Conservation (phyloP, 768 basidiomycete genomes). For the Rhodotorula sphaerocarpa region DNA sequence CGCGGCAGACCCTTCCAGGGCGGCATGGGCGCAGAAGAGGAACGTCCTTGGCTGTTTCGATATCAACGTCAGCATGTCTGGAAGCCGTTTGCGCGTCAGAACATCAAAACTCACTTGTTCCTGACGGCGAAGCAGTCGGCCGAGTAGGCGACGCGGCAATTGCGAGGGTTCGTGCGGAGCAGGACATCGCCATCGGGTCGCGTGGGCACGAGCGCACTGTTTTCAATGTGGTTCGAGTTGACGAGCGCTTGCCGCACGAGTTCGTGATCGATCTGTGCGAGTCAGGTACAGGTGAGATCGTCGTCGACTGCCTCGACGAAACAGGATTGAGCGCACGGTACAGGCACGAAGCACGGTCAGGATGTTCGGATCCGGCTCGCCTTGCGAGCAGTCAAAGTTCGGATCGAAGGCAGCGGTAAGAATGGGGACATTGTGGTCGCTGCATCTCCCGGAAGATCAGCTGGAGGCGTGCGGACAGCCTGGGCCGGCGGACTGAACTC, state of each 20-base stretch:
- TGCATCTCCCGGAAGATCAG: too few species aligned
- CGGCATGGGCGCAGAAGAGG: conserved; percentile 10
- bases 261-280: conserved; percentile 58
- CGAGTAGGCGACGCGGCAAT: conserved; percentile 23
- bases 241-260: conserved; percentile 73
- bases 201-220: conserved; percentile 55
- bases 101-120: conserved; percentile 1
- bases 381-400: conserved; percentile 66
- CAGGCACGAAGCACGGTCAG: conserved; percentile 74
- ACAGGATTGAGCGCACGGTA: conserved; percentile 52
- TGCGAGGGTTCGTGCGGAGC: conserved; percentile 26
- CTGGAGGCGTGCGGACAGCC: too few species aligned
- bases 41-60: conserved; percentile 12
- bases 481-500: too few species aligned
- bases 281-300: not conserved
- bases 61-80: not conserved
- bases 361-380: conserved; percentile 59
- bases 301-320: too few species aligned
- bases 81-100: fast-evolving
- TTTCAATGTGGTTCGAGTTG: conserved; percentile 65
- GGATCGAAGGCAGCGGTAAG: conserved; percentile 53
- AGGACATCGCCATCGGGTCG: conserved; percentile 59
- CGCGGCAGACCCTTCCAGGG: conserved; percentile 30
- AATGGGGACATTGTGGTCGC: conserved; percentile 49
- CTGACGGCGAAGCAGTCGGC: conserved; percentile 30